These are phyloP conservation scores for Sporormia fimetaria DNA, from an alignment of 495 filamentous ascomycete species.

Conservation along the genomic window DNA sequence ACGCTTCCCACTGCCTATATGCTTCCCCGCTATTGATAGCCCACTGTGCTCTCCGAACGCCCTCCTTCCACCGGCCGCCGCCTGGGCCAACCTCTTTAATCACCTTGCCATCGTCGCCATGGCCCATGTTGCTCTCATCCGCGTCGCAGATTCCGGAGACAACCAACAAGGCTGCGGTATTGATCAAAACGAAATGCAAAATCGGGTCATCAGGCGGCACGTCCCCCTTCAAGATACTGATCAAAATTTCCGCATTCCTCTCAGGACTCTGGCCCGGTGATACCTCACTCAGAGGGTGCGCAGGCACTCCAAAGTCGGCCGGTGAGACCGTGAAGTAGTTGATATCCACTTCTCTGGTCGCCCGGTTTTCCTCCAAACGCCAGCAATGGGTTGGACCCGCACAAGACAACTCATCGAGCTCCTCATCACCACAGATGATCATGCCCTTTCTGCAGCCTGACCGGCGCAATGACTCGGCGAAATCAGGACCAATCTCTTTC, in stretches of 20 bases:
- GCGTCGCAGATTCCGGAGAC: conserved; percentile 76
- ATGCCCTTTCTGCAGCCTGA: conserved; percentile 72
- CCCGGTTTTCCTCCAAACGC: conserved; percentile 51
- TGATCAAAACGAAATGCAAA: conserved; percentile 85
- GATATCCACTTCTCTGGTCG: conserved; percentile 44
- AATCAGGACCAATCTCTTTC: conserved; percentile 68
- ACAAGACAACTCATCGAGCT: conserved; percentile 89
- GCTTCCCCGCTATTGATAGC: conserved; percentile 71
- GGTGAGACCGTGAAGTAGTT: conserved; percentile 68
- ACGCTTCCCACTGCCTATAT: conserved; percentile 48
- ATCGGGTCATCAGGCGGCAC: conserved; percentile 67
- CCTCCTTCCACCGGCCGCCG: conserved; percentile 84
- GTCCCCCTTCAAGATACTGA: conserved; percentile 61
- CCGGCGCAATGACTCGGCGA: conserved; percentile 70
- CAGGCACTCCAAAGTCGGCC: conserved; percentile 68
- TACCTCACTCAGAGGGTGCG: conserved; percentile 64
- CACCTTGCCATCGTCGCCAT: conserved; percentile 60
- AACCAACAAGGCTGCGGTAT: conserved; percentile 79
- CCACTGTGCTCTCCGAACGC: conserved; percentile 72
- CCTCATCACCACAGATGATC: conserved; percentile 86
- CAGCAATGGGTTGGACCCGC: conserved; percentile 82
- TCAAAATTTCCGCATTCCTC: conserved; percentile 78
- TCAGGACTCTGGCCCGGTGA: conserved; percentile 72
- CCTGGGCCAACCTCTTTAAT: conserved; percentile 70
- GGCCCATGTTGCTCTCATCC: conserved; percentile 62